Percentiles rank a stretch among this genome's conserved stretches.
Evolutionary conservation across 2,329 filamentous ascomycete genomes (phyloP).

Genomic region (Botryotinia narcissicola): DNA sequence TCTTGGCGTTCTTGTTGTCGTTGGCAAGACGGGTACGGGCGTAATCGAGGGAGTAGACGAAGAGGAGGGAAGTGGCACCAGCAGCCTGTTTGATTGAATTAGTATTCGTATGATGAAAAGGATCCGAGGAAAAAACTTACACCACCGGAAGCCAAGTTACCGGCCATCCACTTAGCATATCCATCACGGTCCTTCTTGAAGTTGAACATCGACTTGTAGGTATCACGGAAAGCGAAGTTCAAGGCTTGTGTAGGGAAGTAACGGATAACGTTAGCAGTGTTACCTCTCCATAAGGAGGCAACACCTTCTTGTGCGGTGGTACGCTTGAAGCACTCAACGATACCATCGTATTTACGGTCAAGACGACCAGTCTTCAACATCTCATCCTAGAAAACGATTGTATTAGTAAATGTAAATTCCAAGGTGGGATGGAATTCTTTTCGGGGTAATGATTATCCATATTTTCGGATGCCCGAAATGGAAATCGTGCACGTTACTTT

Average conservation of each 20-base stretch:
- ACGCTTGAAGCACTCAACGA: conserved; percentile 91
- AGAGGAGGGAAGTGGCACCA: conserved; percentile 99
- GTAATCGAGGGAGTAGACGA: conserved; percentile 99
- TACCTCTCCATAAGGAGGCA: conserved; percentile 96
- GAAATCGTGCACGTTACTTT: conserved; percentile 4
- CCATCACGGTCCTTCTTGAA: conserved; percentile 99
- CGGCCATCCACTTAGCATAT: conserved; percentile 97
- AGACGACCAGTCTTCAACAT: conserved; percentile 99
- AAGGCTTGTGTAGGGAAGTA: conserved; percentile 99
- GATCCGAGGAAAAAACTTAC: conserved; percentile 55
- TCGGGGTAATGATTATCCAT: conserved; percentile 9
- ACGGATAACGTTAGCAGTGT: conserved; percentile 99
- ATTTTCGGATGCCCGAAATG: neutral
- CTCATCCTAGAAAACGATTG: conserved; percentile 72
- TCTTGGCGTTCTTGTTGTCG: conserved; percentile 98
- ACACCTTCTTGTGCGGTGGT: conserved; percentile 89
- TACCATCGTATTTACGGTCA: conserved; percentile 93
- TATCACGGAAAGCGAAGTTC: conserved; percentile 99
- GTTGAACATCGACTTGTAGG: conserved; percentile 99
- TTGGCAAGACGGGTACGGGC: conserved; percentile 99
- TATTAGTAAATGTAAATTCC: conserved; percentile 26
- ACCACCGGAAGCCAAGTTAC: conserved; percentile 99
- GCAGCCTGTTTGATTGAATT: conserved; percentile 60
- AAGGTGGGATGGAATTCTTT: neutral
- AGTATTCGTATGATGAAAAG: neutral